Evolutionary conservation across 331 rosid genomes (phyloP), one percentile per base, ranked within the genome.

Genomic region (Malus hybrid): DNA sequence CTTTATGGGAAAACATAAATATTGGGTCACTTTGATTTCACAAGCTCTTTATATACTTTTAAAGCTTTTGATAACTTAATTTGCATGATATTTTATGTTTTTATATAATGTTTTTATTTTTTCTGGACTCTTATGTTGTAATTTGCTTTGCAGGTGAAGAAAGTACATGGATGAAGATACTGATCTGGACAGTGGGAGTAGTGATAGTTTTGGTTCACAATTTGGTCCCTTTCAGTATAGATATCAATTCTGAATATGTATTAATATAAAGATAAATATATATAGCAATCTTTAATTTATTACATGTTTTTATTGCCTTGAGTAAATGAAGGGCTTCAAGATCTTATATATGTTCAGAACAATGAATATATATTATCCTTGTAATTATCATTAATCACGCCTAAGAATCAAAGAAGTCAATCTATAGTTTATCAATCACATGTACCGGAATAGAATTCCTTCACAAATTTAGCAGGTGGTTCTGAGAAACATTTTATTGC

Each of bases 161-260:
- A 85, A 65, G 70, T 86, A 50, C 86, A 68, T 72, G 89, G 84
- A 75, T 87, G 88, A 91, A 67, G 75, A 82, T 59, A 36, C 27
- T 67, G 7, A 50, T 22, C 57, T 33, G 7, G 57, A 42, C 59
- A 66, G 70, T 16, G 34, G 6, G 42, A 69, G 75, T 6, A 59
- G 69, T 44, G 44, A 32, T 61, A 39, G 66, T 44, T 32, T 32
- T 46, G 16, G 31, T 44, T 32, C 19, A 22, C 36, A 5, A 36
- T 46, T 74, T 27, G 52, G 67, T 24, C 54, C 61, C 19, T 54
- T 54, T 42, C 57, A 36, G 29, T 64, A 39, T 64, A 70, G 2
- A 22, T 65, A 60, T 31, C 32, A n/a, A 48, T 65, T 18, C n/a
- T 14, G 22, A 55, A 57, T 31, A 60, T 73, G 52, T 44, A 55